Conservation (phyloP, 2,329 filamentous ascomycete genomes). For the Fusarium albidum region DNA sequence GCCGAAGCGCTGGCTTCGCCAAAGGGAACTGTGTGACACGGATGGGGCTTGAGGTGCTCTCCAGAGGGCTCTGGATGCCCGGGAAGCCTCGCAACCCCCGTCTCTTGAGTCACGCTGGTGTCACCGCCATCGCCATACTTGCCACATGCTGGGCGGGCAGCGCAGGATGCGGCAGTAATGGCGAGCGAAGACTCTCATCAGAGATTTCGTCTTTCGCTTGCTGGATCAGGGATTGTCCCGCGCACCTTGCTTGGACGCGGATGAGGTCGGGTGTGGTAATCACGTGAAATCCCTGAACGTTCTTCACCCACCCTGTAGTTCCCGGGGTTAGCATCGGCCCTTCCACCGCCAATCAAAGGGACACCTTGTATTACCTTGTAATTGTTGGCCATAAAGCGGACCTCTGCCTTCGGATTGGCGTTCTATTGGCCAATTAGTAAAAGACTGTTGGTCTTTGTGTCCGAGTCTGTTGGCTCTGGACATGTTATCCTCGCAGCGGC, state of each 20-base stretch:
- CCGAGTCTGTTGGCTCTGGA: neutral
- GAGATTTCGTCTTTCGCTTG: too few relatives aligned
- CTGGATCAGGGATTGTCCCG: slow-evolving; percentile 6
- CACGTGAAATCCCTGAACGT: slow-evolving; percentile 12
- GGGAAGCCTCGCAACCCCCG: slow-evolving; percentile 17
- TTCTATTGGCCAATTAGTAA: neutral
- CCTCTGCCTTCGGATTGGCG: neutral
- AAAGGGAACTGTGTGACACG: slow-evolving; percentile 16
- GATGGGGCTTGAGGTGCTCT: slow-evolving; percentile 11
- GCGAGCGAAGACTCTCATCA: neutral
- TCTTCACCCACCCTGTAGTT: neutral
- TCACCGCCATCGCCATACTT: slow-evolving; percentile 25
- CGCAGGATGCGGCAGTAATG: neutral
- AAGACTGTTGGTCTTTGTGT: neutral
- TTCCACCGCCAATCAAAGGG: slow-evolving; percentile 7
- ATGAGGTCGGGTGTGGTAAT: slow-evolving; percentile 8
- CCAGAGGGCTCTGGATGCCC: too few relatives aligned
- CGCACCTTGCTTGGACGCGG: neutral
- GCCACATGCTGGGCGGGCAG: slow-evolving; percentile 17
- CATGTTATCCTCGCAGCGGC: slow-evolving; percentile 13
- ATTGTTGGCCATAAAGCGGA: slow-evolving; percentile 13
- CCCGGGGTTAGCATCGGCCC: slow-evolving; percentile 15
- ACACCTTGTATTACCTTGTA: slow-evolving; percentile 1
- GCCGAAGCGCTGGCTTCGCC: slow-evolving; percentile 8
- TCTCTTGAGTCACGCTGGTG: slow-evolving; percentile 28